Conservation (phyloP, 129 eudicot genomes). For the Flaveria ramosissima region DNA sequence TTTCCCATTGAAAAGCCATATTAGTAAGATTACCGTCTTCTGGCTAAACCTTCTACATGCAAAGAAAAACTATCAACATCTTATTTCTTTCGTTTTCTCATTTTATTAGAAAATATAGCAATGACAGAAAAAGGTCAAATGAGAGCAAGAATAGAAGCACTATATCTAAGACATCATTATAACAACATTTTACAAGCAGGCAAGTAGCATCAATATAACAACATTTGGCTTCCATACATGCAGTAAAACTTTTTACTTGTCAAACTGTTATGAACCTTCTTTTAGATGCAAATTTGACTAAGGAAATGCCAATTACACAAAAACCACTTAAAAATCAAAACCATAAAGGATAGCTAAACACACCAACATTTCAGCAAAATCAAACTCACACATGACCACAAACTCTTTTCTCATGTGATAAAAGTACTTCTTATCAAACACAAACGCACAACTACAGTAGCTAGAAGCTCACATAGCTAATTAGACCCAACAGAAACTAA, state of each 20-base stretch:
- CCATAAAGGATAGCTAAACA: neutral
- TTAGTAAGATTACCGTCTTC: neutral
- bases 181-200: conserved; percentile 17
- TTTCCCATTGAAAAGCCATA: too few relatives aligned
- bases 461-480: conserved; percentile 28
- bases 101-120: conserved; percentile 2
- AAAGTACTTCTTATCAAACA: neutral
- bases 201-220: conserved; percentile 26
- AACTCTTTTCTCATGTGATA: conserved; percentile 2
- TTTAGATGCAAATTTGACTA: conserved; percentile 1
- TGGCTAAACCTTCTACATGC: conserved; percentile 11
- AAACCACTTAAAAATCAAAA: neutral
- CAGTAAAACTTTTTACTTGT: conserved; percentile 16
- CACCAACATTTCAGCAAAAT: conserved; percentile 1
- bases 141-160: conserved; percentile 18
- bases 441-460: conserved; percentile 11
- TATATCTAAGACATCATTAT: conserved; percentile 12
- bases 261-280: conserved; percentile 10
- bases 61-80: conserved; percentile 14
- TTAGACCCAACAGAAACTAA: conserved; percentile 2
- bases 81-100: conserved; percentile 8
- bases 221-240: conserved; percentile 20
- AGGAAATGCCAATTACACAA: neutral
- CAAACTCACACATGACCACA: conserved; percentile 4
- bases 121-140: conserved; percentile 5